These are phyloP conservation scores for Claviceps paspali DNA, from an alignment of 2,329 filamentous ascomycete genomes.

Conservation along the genomic window DNA sequence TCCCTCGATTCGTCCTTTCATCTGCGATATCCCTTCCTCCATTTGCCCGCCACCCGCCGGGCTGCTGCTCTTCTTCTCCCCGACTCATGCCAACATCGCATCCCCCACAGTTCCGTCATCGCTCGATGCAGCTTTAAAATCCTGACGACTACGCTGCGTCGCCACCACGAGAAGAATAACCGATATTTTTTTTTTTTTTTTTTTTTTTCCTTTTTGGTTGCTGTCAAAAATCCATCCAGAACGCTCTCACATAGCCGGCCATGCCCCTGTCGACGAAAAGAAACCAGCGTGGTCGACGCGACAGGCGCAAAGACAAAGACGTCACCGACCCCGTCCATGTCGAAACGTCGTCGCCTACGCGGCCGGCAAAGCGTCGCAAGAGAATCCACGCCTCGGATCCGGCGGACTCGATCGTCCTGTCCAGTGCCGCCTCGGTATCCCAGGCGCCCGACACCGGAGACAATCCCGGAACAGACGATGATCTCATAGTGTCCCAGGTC, in stretches of 20 bases:
- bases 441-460: conserved; percentile 24
- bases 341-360: conserved; percentile 42
- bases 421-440: conserved; percentile 4
- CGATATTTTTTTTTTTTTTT: too few relatives aligned
- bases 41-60: too few relatives aligned
- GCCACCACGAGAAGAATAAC: too few relatives aligned
- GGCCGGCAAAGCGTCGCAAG: conserved; percentile 49
- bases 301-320: conserved; percentile 22
- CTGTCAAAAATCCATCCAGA: background rate
- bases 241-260: background rate
- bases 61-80: too few relatives aligned
- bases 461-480: conserved; percentile 32
- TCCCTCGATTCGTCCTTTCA: too few relatives aligned
- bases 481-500: conserved; percentile 40
- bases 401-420: conserved; percentile 8
- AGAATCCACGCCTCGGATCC: conserved; percentile 23
- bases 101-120: too few relatives aligned
- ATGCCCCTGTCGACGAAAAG: conserved; percentile 26
- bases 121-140: too few relatives aligned
- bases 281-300: conserved; percentile 22
- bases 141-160: too few relatives aligned
- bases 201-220: too few relatives aligned
- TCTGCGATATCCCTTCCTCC: too few relatives aligned
- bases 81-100: too few relatives aligned
- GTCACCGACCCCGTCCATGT: conserved; percentile 20